Conservation (phyloP, 23 red algal species). For the Gracilaria domingensis region DNA sequence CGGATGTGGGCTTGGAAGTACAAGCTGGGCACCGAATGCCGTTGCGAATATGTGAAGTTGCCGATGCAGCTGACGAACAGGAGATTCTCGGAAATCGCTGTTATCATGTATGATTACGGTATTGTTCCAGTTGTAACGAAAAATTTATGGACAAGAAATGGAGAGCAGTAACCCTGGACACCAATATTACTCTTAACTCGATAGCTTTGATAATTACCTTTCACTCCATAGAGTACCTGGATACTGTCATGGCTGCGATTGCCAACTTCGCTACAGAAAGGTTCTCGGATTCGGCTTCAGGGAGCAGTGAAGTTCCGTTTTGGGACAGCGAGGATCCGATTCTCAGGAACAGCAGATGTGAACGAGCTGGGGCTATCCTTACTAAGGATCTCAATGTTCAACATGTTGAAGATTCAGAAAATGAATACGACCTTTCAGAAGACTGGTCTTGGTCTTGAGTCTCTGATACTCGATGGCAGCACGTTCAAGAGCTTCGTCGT, state of each 20-base stretch:
- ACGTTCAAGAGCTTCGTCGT: conserved; percentile 25
- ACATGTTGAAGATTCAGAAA: conserved; percentile 27
- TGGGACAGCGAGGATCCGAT: too few relatives aligned
- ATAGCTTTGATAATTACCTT: conserved; percentile 72
- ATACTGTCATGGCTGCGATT: too few relatives aligned
- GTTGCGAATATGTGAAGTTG: conserved; percentile 69
- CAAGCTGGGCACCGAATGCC: conserved; percentile 74
- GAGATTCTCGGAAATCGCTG: conserved; percentile 57
- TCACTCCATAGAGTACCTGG: too few relatives aligned
- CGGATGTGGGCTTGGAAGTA: conserved; percentile 61
- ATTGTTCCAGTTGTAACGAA: conserved; percentile 66
- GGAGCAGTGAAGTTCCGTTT: too few relatives aligned
- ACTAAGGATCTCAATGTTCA: too few relatives aligned
- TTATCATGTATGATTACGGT: too few relatives aligned
- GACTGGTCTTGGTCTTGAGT: conserved; percentile 10
- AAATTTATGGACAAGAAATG: conserved; percentile 75
- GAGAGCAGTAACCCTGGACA: conserved; percentile 63
- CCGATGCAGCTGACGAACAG: conserved; percentile 61
- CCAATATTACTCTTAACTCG: conserved; percentile 54
- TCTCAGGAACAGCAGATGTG: too few relatives aligned
- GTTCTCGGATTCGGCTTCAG: too few relatives aligned
- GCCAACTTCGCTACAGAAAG: too few relatives aligned
- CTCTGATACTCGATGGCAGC: conserved; percentile 27
- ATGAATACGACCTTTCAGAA: conserved; percentile 38
- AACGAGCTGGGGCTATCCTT: too few relatives aligned